phyloP scores from a whole-genome alignment of 306 rosid genomes.

The Prunus dulcis region DNA sequence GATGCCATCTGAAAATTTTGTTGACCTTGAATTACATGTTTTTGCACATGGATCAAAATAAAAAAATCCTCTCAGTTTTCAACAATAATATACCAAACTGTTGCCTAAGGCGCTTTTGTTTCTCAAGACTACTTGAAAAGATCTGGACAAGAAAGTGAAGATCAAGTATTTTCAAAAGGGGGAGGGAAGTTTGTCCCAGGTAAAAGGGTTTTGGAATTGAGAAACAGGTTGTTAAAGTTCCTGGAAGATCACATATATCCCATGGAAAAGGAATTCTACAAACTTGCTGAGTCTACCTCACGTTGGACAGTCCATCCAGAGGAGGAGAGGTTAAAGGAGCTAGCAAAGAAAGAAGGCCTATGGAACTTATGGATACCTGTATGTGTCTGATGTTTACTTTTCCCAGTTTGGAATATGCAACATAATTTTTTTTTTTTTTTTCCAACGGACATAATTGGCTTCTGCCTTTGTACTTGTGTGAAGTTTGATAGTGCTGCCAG shows the following conservation, averaged over 20 bases:
- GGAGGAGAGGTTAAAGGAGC: constrained; percentile 85
- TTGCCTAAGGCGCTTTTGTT: constrained; percentile 28
- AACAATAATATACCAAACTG: constrained; percentile 18
- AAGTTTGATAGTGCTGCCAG: constrained; percentile 92
- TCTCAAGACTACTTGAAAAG: constrained; percentile 31
- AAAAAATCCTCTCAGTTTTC: background rate
- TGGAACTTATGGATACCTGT: constrained; percentile 98
- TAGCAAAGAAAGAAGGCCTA: constrained; percentile 90
- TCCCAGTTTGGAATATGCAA: background rate
- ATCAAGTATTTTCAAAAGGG: constrained; percentile 37
- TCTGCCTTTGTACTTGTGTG: constrained; percentile 26
- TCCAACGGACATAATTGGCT: background rate
- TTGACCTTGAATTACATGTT: constrained; percentile 15
- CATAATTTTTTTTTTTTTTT: background rate
- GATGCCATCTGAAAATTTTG: constrained; percentile 21
- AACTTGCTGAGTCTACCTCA: constrained; percentile 69
- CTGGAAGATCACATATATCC: constrained; percentile 91
- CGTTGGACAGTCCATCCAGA: constrained; percentile 94
- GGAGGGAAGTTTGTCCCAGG: constrained; percentile 68
- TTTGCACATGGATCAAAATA: constrained; percentile 6
- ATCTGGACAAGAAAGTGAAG: constrained; percentile 37
- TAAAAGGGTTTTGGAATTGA: constrained; percentile 50
- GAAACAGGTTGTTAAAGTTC: constrained; percentile 67
- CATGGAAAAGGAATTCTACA: constrained; percentile 70
- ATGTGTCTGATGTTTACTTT: constrained; percentile 31